Evolutionary conservation across 306 rosid species (phyloP).

Genomic region (Heteromeles arbutifolia): DNA sequence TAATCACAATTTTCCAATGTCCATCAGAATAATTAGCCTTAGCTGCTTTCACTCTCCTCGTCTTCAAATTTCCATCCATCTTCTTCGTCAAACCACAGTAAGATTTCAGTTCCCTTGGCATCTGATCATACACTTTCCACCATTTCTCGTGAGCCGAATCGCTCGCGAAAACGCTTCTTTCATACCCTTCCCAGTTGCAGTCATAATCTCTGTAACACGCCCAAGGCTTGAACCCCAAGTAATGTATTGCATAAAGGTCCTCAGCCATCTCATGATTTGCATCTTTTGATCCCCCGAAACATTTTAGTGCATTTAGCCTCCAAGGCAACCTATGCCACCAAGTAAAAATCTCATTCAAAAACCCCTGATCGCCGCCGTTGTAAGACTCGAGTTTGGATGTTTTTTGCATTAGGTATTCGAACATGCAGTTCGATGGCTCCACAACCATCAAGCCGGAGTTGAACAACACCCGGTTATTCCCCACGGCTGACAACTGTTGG

Average conservation of each 20-base stretch:
- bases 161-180: conserved; percentile 39
- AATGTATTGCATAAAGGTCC: conserved; percentile 42
- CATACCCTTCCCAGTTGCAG: conserved; percentile 69
- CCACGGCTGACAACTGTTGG: conserved; percentile 61
- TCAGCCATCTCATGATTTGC: conserved; percentile 6
- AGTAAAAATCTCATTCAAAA: conserved; percentile 56
- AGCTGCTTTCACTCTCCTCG: conserved; percentile 38
- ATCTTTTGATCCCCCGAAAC: neutral
- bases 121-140: conserved; percentile 69
- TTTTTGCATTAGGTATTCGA: conserved; percentile 39
- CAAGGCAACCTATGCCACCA: conserved; percentile 89
- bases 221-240: conserved; percentile 88
- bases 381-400: conserved; percentile 34
- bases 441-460: conserved; percentile 72
- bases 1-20: conserved; percentile 54
- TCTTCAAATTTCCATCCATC: conserved; percentile 34
- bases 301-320: conserved; percentile 39
- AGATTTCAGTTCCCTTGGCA: conserved; percentile 42
- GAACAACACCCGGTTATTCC: conserved; percentile 39
- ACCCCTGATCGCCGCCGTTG: conserved; percentile 89
- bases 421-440: conserved; percentile 77
- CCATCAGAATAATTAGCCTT: conserved; percentile 31
- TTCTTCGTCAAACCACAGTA: conserved; percentile 50
- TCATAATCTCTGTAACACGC: conserved; percentile 82
- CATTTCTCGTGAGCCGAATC: conserved; percentile 53